phyloP scores from a whole-genome alignment of 768 basidiomycete genomes.

The Phanerochaete carnosa region DNA sequence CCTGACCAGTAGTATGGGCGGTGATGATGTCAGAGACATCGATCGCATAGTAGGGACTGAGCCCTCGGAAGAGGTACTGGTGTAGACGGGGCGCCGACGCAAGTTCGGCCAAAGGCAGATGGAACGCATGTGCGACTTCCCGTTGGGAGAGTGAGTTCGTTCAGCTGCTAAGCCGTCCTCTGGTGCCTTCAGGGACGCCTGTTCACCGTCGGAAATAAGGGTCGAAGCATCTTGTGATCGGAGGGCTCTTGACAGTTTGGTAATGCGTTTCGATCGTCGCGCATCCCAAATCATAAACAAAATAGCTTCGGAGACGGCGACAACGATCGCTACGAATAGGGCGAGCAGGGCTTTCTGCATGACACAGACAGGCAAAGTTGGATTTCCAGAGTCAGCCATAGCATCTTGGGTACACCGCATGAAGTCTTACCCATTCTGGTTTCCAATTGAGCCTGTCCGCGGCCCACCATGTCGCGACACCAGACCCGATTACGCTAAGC shows the following conservation, averaged over 20 bases:
- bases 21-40: constrained; percentile 59
- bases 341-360: constrained; percentile 53
- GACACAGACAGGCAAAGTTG: constrained; percentile 34
- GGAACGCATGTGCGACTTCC: constrained; percentile 72
- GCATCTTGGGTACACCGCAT: neutral
- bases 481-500: constrained; percentile 64
- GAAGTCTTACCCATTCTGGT: constrained; percentile 67
- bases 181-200: neutral
- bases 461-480: constrained; percentile 71
- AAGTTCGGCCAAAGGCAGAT: constrained; percentile 59
- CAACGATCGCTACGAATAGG: constrained; percentile 56
- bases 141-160: constrained; percentile 38
- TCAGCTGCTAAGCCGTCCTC: neutral
- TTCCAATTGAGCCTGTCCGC: constrained; percentile 60
- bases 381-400: constrained; percentile 7
- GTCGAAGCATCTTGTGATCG: neutral
- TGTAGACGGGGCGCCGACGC: constrained; percentile 46
- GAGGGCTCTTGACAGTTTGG: neutral
- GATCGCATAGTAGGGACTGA: constrained; percentile 60
- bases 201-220: neutral
- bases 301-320: constrained; percentile 66
- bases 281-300: constrained; percentile 76
- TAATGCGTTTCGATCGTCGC: constrained; percentile 30
- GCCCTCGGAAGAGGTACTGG: constrained; percentile 51
- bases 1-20: constrained; percentile 10